Percentiles rank a stretch among this genome's conserved stretches.
Evolutionary conservation across 768 basidiomycete genomes (phyloP).

Genomic region (Hypsizygus marmoreus): DNA sequence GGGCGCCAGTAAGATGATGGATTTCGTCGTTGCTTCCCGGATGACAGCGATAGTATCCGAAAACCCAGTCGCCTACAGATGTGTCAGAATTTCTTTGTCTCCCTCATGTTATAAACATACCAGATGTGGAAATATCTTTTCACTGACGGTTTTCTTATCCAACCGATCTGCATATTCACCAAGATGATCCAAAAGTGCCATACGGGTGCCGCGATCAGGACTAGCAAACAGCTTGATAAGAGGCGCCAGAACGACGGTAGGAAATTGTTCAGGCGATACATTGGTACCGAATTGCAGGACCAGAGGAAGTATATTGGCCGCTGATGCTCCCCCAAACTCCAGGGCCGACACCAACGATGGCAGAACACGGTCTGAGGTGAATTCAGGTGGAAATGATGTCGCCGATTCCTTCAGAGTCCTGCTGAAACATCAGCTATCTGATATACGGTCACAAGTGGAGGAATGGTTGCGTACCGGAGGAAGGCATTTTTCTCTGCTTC

Average conservation of each 20-base stretch:
- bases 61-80: slow-evolving; percentile 86
- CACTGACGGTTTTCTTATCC: slow-evolving; percentile 80
- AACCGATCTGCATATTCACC: slow-evolving; percentile 84
- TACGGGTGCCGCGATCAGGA: slow-evolving; percentile 90
- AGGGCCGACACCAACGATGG: slow-evolving; percentile 81
- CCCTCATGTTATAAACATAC: no score
- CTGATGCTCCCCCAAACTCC: slow-evolving; percentile 77
- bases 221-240: slow-evolving; percentile 84
- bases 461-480: slow-evolving; percentile 51
- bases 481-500: slow-evolving; percentile 80
- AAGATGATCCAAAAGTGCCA: slow-evolving; percentile 89
- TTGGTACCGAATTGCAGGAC: slow-evolving; percentile 79
- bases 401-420: slow-evolving; percentile 81
- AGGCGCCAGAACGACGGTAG: slow-evolving; percentile 67
- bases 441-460: slow-evolving; percentile 13
- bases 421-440: not conserved
- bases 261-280: slow-evolving; percentile 71
- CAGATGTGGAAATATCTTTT: slow-evolving; percentile 92
- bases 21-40: slow-evolving; percentile 91
- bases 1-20: slow-evolving; percentile 79
- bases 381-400: slow-evolving; percentile 82
- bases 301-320: slow-evolving; percentile 78
- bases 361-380: slow-evolving; percentile 81
- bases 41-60: slow-evolving; percentile 93
- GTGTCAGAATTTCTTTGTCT: no score